phyloP scores from a whole-genome alignment of 2,329 filamentous ascomycete species.

The Colletotrichum liriopes region DNA sequence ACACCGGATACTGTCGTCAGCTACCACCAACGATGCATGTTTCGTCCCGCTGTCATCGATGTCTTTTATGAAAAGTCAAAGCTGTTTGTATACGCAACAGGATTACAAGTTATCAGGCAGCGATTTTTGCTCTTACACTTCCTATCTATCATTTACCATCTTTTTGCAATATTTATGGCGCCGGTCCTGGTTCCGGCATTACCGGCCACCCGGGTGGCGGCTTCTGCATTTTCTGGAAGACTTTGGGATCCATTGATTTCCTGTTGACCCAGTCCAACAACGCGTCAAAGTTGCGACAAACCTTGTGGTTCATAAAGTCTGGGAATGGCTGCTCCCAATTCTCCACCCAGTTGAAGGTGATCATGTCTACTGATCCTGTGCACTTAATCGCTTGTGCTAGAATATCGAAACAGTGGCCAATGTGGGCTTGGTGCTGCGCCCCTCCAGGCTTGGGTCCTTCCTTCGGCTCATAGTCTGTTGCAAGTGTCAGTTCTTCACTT shows the following conservation, averaged over 20 bases:
- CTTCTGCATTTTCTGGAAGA: conserved; percentile 22
- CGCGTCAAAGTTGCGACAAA: conserved; percentile 50
- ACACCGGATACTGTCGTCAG: no score
- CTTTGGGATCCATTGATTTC: conserved; percentile 27
- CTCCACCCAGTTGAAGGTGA: conserved; percentile 53
- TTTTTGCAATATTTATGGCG: background rate
- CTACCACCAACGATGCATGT: no score
- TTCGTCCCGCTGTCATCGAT: no score
- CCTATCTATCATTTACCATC: conserved; percentile 39
- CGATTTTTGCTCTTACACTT: no score
- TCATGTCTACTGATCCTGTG: conserved; percentile 48
- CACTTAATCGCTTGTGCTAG: conserved; percentile 51
- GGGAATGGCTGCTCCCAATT: conserved; percentile 50
- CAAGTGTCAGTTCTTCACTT: background rate
- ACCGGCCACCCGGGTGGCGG: conserved; percentile 25
- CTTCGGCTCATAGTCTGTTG: conserved; percentile 3
- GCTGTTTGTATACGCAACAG: no score
- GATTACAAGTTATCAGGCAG: no score
- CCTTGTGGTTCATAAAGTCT: conserved; percentile 50
- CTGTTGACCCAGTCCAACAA: conserved; percentile 41
- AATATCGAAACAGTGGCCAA: conserved; percentile 52
- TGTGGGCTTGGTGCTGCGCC: conserved; percentile 45
- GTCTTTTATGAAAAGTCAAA: no score
- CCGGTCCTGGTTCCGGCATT: conserved; percentile 19
- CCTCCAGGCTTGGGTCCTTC: conserved; percentile 28